Evolutionary conservation across 2,329 filamentous ascomycete genomes (phyloP).

Genomic region (Pseudogymnoascus sp.): DNA sequence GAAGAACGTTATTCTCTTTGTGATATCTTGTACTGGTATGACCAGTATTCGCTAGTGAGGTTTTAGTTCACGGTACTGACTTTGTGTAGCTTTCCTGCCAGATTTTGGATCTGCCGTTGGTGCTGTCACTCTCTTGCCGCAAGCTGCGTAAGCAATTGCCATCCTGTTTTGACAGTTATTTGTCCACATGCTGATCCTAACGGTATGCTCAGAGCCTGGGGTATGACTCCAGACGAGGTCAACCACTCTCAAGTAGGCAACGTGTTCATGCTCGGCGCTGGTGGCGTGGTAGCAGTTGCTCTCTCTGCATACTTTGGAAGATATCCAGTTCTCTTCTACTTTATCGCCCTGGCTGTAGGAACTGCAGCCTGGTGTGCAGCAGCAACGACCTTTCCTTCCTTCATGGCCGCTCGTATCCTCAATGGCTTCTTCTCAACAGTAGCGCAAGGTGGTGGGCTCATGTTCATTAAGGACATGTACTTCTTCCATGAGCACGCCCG

Average conservation of each 20-base stretch:
- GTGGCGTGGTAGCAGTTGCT: slow-evolving; percentile 22
- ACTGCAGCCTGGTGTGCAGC: slow-evolving; percentile 14
- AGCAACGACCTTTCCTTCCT: slow-evolving; percentile 11
- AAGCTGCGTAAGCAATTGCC: slow-evolving; percentile 21
- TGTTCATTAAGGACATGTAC: slow-evolving; percentile 52
- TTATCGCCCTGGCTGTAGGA: slow-evolving; percentile 10
- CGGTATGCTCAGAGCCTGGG: not conserved
- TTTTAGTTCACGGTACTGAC: not conserved
- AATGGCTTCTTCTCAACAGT: slow-evolving; percentile 24
- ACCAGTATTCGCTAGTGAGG: not conserved
- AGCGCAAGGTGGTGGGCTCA: slow-evolving; percentile 35
- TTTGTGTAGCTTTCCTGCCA: slow-evolving; percentile 11
- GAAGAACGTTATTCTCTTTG: slow-evolving; percentile 44
- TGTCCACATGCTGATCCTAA: not conserved
- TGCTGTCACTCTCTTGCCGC: not conserved
- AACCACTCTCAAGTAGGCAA: slow-evolving; percentile 48
- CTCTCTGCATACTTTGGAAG: slow-evolving; percentile 40
- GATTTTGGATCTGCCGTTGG: slow-evolving; percentile 12
- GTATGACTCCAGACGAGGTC: slow-evolving; percentile 35
- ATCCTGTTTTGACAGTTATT: slow-evolving; percentile 13
- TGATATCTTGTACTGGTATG: slow-evolving; percentile 33
- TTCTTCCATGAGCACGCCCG: slow-evolving; percentile 48
- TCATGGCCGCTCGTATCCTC: slow-evolving; percentile 14
- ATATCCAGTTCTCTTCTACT: slow-evolving; percentile 31
- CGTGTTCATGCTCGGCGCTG: slow-evolving; percentile 39